A percentile compares a stretch with the other conserved stretches of the same genome.
Evolutionary conservation across 495 filamentous ascomycete species (phyloP).

Genomic region (Aspergillus affinis): DNA sequence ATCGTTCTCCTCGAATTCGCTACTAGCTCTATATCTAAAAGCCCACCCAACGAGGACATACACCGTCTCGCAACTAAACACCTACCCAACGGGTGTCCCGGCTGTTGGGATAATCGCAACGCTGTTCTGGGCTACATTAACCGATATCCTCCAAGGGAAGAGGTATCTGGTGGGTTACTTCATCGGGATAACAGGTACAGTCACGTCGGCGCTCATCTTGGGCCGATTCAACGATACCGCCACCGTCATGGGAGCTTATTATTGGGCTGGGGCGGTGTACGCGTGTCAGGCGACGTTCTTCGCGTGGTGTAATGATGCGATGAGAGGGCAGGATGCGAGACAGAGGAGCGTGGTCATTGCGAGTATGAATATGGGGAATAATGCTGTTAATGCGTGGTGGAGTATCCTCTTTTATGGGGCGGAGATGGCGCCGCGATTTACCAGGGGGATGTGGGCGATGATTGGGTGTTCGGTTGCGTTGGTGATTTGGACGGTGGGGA

Average conservation of each 20-base stretch:
- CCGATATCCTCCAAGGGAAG: constrained; percentile 49
- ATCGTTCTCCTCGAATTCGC: constrained; percentile 47
- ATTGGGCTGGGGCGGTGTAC: constrained; percentile 54
- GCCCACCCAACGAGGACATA: constrained; percentile 36
- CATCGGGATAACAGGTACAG: constrained; percentile 49
- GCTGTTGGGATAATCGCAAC: constrained; percentile 52
- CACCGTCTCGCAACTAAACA: constrained; percentile 46
- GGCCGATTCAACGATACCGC: constrained; percentile 39
- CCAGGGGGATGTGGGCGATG: constrained; percentile 60
- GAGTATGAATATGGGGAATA: constrained; percentile 57
- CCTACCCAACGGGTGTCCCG: constrained; percentile 48
- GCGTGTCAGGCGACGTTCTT: constrained; percentile 61
- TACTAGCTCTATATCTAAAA: constrained; percentile 39
- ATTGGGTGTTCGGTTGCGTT: constrained; percentile 52
- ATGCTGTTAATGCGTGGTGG: constrained; percentile 62
- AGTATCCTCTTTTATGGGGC: constrained; percentile 63
- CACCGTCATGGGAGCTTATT: constrained; percentile 52
- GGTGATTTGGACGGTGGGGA: constrained; percentile 44
- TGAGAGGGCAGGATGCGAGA: constrained; percentile 46
- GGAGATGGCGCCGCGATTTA: constrained; percentile 58
- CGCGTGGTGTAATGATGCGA: constrained; percentile 60
- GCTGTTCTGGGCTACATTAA: constrained; percentile 53
- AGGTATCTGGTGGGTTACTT: constrained; percentile 55
- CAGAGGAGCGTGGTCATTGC: constrained; percentile 50
- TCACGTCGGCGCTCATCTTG: constrained; percentile 50